Evolutionary conservation across 495 filamentous ascomycete species (phyloP).

Genomic region (Penicillium robsamsonii): DNA sequence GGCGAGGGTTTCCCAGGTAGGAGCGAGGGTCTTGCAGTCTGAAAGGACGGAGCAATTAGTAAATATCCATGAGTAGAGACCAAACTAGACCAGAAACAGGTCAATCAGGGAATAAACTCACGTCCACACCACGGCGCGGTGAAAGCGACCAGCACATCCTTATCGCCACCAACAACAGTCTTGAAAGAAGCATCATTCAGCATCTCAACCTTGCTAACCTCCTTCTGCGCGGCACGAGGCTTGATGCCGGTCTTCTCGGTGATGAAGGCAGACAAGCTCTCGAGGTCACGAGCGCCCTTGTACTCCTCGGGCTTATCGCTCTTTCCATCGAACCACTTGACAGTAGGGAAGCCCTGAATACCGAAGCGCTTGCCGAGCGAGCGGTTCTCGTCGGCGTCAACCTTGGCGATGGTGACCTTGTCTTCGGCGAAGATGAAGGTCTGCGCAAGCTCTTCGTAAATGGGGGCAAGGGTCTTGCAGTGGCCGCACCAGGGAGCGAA

Average conservation of each 20-base stretch:
- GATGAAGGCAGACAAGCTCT: slow-evolving; percentile 78
- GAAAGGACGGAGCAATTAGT: slow-evolving; percentile 26
- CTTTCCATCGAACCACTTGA: slow-evolving; percentile 99
- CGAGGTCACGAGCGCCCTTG: slow-evolving; percentile 81
- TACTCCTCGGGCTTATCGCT: slow-evolving; percentile 85
- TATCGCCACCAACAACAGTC: slow-evolving; percentile 73
- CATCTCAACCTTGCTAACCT: slow-evolving; percentile 71
- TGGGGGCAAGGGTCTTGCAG: slow-evolving; percentile 94
- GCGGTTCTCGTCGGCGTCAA: slow-evolving; percentile 89
- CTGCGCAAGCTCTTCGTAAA: slow-evolving; percentile 89
- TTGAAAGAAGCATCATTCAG: slow-evolving; percentile 79
- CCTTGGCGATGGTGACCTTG: slow-evolving; percentile 88
- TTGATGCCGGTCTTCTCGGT: slow-evolving; percentile 84
- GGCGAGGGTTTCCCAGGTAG: slow-evolving; percentile 85
- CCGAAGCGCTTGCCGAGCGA: slow-evolving; percentile 79
- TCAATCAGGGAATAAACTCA: slow-evolving; percentile 51
- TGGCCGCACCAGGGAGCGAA: slow-evolving; percentile 99
- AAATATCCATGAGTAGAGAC: not conserved
- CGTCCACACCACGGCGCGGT: slow-evolving; percentile 97
- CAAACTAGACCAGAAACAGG: slow-evolving; percentile 2
- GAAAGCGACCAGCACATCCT: slow-evolving; percentile 93
- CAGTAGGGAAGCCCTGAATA: slow-evolving; percentile 90
- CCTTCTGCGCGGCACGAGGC: slow-evolving; percentile 66
- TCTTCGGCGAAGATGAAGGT: slow-evolving; percentile 70
- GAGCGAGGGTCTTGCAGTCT: slow-evolving; percentile 97